These are phyloP conservation scores for Geosmithia morbida DNA, from an alignment of 2,329 filamentous ascomycete species.

Conservation along the genomic window DNA sequence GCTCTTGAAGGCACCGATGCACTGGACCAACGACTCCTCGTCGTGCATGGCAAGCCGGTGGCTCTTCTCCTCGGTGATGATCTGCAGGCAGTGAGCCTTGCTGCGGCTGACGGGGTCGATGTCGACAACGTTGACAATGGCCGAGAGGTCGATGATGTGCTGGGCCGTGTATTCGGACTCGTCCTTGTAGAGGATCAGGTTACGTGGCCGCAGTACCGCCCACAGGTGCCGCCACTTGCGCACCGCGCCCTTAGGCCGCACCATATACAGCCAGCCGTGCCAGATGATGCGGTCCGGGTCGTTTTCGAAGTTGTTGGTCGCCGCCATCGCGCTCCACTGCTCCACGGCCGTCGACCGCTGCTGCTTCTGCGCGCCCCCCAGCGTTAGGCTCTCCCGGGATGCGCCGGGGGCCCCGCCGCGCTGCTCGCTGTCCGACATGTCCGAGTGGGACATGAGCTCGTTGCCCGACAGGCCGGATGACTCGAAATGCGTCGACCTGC, in stretches of 20 bases:
- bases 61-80: slow-evolving; percentile 85
- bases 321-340: not conserved
- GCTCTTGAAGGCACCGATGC: slow-evolving; percentile 85
- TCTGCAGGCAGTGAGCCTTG: slow-evolving; percentile 77
- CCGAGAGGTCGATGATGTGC: slow-evolving; percentile 64
- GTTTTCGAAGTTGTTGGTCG: slow-evolving; percentile 34
- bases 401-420: slow-evolving; percentile 32
- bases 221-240: slow-evolving; percentile 91
- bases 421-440: slow-evolving; percentile 63
- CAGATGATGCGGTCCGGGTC: slow-evolving; percentile 85
- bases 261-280: slow-evolving; percentile 77
- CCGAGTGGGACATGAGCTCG: slow-evolving; percentile 67
- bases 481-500: slow-evolving; percentile 47
- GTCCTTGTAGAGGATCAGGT: slow-evolving; percentile 84
- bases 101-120: slow-evolving; percentile 76
- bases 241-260: slow-evolving; percentile 70
- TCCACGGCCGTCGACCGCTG: too few species aligned
- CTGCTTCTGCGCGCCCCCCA: too few species aligned
- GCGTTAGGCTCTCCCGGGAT: slow-evolving; percentile 36
- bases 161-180: slow-evolving; percentile 79
- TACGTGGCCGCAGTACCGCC: slow-evolving; percentile 77
- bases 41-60: slow-evolving; percentile 63
- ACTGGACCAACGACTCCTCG: slow-evolving; percentile 72
- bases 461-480: slow-evolving; percentile 53
- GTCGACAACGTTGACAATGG: slow-evolving; percentile 81